Evolutionary conservation across 1,139 yeast species (phyloP).

Genomic region (Lodderomyces pseudojiufengensis): DNA sequence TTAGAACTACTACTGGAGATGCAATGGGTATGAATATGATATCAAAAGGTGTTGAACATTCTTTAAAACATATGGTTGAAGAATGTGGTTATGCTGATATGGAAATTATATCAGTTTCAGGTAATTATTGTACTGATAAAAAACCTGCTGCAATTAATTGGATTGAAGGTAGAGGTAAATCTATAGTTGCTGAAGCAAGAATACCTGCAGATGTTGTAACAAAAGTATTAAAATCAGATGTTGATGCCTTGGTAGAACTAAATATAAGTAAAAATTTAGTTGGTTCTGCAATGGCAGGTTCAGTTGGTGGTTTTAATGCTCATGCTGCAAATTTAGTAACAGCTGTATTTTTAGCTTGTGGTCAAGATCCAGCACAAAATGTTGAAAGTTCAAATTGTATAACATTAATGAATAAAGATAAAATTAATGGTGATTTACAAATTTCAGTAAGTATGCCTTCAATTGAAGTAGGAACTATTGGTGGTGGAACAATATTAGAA

Average conservation of each 20-base stretch:
- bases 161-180: slow-evolving; percentile 99
- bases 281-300: slow-evolving; percentile 99
- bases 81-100: slow-evolving; percentile 92
- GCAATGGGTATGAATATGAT: slow-evolving; percentile 99
- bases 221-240: slow-evolving; percentile 85
- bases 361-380: slow-evolving; percentile 98
- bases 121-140: slow-evolving; percentile 96
- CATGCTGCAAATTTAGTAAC: slow-evolving; percentile 97
- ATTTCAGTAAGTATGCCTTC: slow-evolving; percentile 98
- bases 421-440: slow-evolving; percentile 73
- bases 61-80: slow-evolving; percentile 79
- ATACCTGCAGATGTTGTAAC: slow-evolving; percentile 78
- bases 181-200: slow-evolving; percentile 95
- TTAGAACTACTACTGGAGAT: slow-evolving; percentile 97
- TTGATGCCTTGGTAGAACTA: slow-evolving; percentile 85
- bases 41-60: slow-evolving; percentile 92
- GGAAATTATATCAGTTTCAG: slow-evolving; percentile 89
- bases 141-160: slow-evolving; percentile 98
- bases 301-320: slow-evolving; percentile 96
- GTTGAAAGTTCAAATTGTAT: slow-evolving; percentile 98
- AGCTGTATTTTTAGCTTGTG: slow-evolving; percentile 90
- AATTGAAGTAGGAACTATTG: slow-evolving; percentile 98
- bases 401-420: slow-evolving; percentile 72
- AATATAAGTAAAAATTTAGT: slow-evolving; percentile 85
- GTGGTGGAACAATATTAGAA: slow-evolving; percentile 97